Base-by-base conservation (phyloP, 352 stramenopile genomes). In the Aphanomyces astaci region DNA sequence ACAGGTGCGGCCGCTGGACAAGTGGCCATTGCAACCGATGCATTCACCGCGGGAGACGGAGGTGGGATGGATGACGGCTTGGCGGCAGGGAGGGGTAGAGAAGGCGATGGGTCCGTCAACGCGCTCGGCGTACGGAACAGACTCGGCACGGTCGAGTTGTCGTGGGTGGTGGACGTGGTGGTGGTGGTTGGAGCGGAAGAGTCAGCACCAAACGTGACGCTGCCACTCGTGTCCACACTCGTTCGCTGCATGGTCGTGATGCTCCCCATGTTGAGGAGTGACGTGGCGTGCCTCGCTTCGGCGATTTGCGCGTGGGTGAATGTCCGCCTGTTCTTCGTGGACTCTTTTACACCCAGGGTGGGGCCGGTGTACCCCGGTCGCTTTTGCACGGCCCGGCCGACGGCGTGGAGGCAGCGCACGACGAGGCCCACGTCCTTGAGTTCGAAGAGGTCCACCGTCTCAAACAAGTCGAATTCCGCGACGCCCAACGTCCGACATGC, bases 391-490 rank as follows among this genome's bases (percentile, higher is more conserved):
- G 86, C 80, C 22, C 86, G 82, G 0, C 86, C 86, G 9, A 94
- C 74, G 25, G 84, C 74, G 57, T 89, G 85, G 51, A 94, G 76
- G 64, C 86, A 94, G 56, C 84, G 81, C 43, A 94, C 86, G 24
- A 94, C 86, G 56, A 86, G 77, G 24, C 76, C 78, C 30, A 95
- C 62, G 66, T 94, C 85, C 71, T 96, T 96, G 49, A 91, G 82
- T 69, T 95, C 86, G 71, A 92, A 96, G 0, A 97, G 71, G 63
- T 96, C 88, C 19, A 94, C 84, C 0, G 89, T 97, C 75, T 94
- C 87, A 68, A 97, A 97, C 36, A 95, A 70, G 66, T 96, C 87
- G 71, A 88, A 91, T 76, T 97, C 89, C 70, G 80, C 81, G n/a
- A 97, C 86, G 51, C 88, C 88, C 60, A 97, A 87, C 31, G 75